Percentiles rank a stretch among this genome's conserved stretches.
Evolutionary conservation across 2,329 filamentous ascomycete genomes (phyloP).

Genomic region (Epichloe gansuensis): DNA sequence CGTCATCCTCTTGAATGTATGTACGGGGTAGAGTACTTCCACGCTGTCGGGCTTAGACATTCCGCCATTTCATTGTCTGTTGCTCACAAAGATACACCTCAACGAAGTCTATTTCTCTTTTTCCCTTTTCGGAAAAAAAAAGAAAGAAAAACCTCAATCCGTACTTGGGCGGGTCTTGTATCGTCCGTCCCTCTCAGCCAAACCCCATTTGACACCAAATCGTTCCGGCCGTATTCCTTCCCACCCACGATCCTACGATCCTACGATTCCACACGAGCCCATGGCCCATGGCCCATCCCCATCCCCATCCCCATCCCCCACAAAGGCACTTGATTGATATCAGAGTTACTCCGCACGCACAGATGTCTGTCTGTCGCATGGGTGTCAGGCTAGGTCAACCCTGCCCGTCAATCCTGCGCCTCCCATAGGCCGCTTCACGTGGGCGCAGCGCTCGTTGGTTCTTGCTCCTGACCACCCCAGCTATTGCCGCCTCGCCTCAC

Average conservation of each 20-base stretch:
- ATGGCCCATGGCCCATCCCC: background rate
- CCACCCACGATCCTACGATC: background rate
- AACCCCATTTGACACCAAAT: background rate
- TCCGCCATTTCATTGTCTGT: too few species aligned
- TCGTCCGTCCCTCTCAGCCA: background rate
- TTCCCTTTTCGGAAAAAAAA: too few species aligned
- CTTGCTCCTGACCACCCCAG: conserved; percentile 5
- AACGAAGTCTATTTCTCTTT: too few species aligned
- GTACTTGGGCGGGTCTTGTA: too few species aligned
- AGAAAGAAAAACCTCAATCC: too few species aligned
- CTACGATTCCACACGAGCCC: background rate
- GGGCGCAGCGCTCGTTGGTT: background rate
- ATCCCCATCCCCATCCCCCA: background rate
- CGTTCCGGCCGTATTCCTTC: background rate
- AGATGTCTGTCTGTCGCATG: background rate
- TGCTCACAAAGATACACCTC: too few species aligned
- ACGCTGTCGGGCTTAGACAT: too few species aligned
- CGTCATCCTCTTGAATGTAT: too few species aligned
- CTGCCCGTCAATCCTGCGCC: background rate
- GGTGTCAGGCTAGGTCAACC: background rate
- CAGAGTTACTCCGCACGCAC: background rate
- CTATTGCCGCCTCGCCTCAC: background rate
- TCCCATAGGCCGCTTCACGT: conserved; percentile 6
- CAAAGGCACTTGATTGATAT: background rate
- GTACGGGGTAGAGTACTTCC: too few species aligned